phyloP scores from a whole-genome alignment of 2,329 filamentous ascomycete species.

The Albophoma yamanashiensis region DNA sequence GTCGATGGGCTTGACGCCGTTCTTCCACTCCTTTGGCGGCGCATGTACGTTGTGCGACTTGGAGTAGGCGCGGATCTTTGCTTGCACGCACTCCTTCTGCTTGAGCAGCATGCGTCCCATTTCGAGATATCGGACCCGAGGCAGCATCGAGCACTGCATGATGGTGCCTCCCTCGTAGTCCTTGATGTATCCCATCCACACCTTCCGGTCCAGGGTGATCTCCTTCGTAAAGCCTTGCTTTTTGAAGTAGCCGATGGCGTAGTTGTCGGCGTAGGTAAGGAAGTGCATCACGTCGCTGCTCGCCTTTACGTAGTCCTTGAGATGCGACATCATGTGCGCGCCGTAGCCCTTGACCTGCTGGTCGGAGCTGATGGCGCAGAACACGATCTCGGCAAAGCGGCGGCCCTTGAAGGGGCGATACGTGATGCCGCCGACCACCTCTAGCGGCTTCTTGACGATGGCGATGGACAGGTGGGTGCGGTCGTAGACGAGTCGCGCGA shows the following conservation, averaged over 20 bases:
- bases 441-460: conserved; percentile 91
- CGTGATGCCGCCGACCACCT: conserved; percentile 94
- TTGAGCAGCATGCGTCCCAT: conserved; percentile 88
- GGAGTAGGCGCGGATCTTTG: conserved; percentile 87
- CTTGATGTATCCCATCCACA: conserved; percentile 99
- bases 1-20: conserved; percentile 64
- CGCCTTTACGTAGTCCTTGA: conserved; percentile 97
- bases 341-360: conserved; percentile 99
- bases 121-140: conserved; percentile 88
- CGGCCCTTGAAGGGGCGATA: conserved; percentile 89
- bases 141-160: conserved; percentile 98
- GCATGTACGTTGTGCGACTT: conserved; percentile 80
- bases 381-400: conserved; percentile 95
- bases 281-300: conserved; percentile 98
- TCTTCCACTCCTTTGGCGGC: conserved; percentile 79
- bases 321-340: conserved; percentile 92
- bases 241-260: conserved; percentile 97
- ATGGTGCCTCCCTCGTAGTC: conserved; percentile 98
- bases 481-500: conserved; percentile 93
- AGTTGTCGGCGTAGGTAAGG: conserved; percentile 96
- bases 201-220: conserved; percentile 78
- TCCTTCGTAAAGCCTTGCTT: conserved; percentile 99
- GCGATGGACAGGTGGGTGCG: conserved; percentile 92
- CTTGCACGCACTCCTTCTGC: conserved; percentile 90
- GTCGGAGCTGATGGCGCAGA: conserved; percentile 93